These are phyloP conservation scores for Fusarium mangiferae DNA, from an alignment of 2,329 filamentous ascomycete species.

Conservation along the genomic window DNA sequence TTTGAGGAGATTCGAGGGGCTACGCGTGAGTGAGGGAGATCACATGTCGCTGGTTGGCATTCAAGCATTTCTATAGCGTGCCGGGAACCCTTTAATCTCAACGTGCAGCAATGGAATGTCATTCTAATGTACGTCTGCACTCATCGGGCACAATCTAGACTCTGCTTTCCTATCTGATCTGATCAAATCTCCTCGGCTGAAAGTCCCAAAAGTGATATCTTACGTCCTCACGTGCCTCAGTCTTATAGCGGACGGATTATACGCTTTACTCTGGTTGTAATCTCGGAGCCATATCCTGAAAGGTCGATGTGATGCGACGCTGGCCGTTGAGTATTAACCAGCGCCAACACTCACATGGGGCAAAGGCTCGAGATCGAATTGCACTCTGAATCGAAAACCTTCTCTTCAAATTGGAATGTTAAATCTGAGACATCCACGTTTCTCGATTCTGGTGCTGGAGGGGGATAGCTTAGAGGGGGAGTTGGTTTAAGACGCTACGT, in stretches of 20 bases:
- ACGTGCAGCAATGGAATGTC: slow-evolving; percentile 22
- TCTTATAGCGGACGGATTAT: slow-evolving; percentile 16
- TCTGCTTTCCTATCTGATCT: background rate
- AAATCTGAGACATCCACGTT: slow-evolving; percentile 1
- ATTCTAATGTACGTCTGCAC: slow-evolving; percentile 1
- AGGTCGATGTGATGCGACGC: slow-evolving; percentile 16
- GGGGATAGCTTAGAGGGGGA: background rate
- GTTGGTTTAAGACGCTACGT: background rate
- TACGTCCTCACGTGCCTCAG: slow-evolving; percentile 14
- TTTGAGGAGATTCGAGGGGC: background rate
- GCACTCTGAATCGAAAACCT: slow-evolving; percentile 3
- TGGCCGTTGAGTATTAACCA: background rate
- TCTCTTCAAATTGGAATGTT: slow-evolving; percentile 9
- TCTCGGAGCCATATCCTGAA: slow-evolving; percentile 32
- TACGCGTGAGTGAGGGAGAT: background rate
- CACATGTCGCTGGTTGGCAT: slow-evolving; percentile 14
- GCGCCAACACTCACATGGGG: background rate
- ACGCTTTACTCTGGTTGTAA: background rate
- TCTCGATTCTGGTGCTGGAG: background rate
- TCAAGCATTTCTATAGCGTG: slow-evolving; percentile 1
- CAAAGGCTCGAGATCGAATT: background rate
- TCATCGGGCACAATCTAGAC: background rate
- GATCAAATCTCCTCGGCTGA: background rate
- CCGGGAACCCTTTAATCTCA: slow-evolving; percentile 25
- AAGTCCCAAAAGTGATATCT: background rate